Percentiles rank a stretch among this genome's conserved stretches.
phyloP scores from a whole-genome alignment of 1,139 yeast genomes.

The Blastobotrys raffinosifermentans region DNA sequence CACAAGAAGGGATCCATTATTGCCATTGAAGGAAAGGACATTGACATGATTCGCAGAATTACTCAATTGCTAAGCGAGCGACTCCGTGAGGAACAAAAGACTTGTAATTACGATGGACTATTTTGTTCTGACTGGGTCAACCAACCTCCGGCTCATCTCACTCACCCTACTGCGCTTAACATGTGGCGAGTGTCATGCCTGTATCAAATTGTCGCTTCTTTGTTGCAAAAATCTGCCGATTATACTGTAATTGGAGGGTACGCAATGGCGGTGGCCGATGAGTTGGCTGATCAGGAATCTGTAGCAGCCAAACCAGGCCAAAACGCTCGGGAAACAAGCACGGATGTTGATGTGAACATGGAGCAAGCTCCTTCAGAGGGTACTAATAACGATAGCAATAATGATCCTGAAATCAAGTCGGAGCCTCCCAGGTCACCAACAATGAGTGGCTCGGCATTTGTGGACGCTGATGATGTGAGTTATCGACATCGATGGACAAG shows the following conservation, averaged over 20 bases:
- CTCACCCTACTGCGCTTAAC: slow-evolving; percentile 21
- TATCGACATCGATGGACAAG: slow-evolving; percentile 26
- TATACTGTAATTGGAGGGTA: slow-evolving; percentile 25
- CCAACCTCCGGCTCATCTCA: slow-evolving; percentile 18
- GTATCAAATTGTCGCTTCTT: slow-evolving; percentile 23
- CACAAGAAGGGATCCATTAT: slow-evolving; percentile 15
- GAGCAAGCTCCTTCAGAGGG: no score
- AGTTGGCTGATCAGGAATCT: slow-evolving; percentile 17
- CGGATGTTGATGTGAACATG: no score
- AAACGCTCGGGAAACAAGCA: no score
- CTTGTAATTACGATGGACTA: slow-evolving; percentile 14
- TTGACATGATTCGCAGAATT: slow-evolving; percentile 17
- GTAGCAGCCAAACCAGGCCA: slow-evolving; percentile 1
- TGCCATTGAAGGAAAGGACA: slow-evolving; percentile 26
- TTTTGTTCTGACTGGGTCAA: slow-evolving; percentile 12
- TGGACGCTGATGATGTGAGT: slow-evolving; percentile 9
- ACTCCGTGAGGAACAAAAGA: slow-evolving; percentile 8
- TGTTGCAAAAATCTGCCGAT: slow-evolving; percentile 11
- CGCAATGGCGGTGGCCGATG: slow-evolving; percentile 25
- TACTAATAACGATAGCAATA: no score
- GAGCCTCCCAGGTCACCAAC: no score
- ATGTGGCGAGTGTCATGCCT: slow-evolving; percentile 28
- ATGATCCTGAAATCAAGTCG: no score
- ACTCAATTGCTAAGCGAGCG: slow-evolving; percentile 14
- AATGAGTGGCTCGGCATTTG: no score